Evolutionary conservation across 306 rosid species (phyloP), one percentile per base, ranked within the genome.

Genomic region (Trichosanthes cucumerina): DNA sequence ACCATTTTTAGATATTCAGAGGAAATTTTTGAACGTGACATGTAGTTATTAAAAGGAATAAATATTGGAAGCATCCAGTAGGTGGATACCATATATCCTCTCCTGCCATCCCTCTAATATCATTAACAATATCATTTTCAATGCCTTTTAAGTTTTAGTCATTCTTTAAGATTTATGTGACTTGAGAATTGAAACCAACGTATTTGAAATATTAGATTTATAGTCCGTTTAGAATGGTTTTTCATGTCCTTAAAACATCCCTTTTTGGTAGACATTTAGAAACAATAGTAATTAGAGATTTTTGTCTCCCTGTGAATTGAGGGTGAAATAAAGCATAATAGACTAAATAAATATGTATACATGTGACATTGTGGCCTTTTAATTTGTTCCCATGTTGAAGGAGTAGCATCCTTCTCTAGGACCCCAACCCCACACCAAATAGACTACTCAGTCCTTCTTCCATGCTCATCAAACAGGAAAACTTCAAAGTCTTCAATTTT

Each of bases 341-440:
- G 26, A 33, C 23, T 15, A 18, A 13, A 47, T 44, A 16, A n/a
- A 33, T 33, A 36, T 33, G 2, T 33, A 18, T 18, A 47, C 15
- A 64, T 34, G 72, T 64, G 72, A 64, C 72, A 36, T 64, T 64
- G 14, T 33, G n/a, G 72, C 0, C 47, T 64, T 64, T 34, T 64
- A 64, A 7, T 34, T 18, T 36, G 72, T 64, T 64, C 24, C 72
- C 46, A 64, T 64, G 26, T 64, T 64, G 47, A 1, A 60, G 68
- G 28, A 9, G 13, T n/a, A 21, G 60, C 13, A n/a, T 8, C 28
- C 2, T 12, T n/a, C 60, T 56, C 28, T n/a, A n/a, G 60, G 41
- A 60, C 69, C 43, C 69, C 69, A 62, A 60, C 68, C 43, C 69
- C 43, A 62, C 69, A 62, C 21, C 69, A 62, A 60, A 62, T 15